Evolutionary conservation across 306 rosid genomes (phyloP).

Genomic region (Fragaria ananassa): DNA sequence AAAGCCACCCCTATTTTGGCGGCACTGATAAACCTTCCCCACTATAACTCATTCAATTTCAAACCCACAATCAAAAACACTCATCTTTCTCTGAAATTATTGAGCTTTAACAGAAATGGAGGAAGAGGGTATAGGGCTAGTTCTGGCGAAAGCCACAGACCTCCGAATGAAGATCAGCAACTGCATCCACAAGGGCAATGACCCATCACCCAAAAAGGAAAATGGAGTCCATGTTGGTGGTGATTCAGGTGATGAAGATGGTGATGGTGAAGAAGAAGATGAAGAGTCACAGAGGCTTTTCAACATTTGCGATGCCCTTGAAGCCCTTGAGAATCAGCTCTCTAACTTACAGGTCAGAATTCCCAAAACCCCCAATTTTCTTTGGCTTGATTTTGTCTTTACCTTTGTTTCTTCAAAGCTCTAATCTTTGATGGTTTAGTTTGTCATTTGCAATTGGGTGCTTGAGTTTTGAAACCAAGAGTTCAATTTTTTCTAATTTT

Average conservation of each 20-base stretch:
- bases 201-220: conserved; percentile 13
- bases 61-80: not conserved
- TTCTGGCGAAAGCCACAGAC: conserved; percentile 87
- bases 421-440: not conserved
- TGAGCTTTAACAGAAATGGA: conserved; percentile 38
- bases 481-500: not conserved
- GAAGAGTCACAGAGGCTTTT: conserved; percentile 55
- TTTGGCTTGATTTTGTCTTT: conserved; percentile 12
- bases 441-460: conserved; percentile 4
- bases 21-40: not conserved
- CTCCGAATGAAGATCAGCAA: conserved; percentile 74
- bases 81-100: not conserved
- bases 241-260: conserved; percentile 13
- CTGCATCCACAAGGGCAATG: conserved; percentile 52
- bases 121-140: conserved; percentile 78
- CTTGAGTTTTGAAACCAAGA: not conserved
- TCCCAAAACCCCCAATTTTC: conserved; percentile 7
- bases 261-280: conserved; percentile 23
- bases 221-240: not conserved
- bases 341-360: conserved; percentile 68
- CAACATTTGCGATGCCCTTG: conserved; percentile 78
- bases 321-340: conserved; percentile 84
- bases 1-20: not conserved
- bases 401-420: not conserved
- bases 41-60: not conserved